Evolutionary conservation across 345 rosid species (phyloP), one percentile per base, ranked within the genome.

Genomic region (Fremontodendron californicum): DNA sequence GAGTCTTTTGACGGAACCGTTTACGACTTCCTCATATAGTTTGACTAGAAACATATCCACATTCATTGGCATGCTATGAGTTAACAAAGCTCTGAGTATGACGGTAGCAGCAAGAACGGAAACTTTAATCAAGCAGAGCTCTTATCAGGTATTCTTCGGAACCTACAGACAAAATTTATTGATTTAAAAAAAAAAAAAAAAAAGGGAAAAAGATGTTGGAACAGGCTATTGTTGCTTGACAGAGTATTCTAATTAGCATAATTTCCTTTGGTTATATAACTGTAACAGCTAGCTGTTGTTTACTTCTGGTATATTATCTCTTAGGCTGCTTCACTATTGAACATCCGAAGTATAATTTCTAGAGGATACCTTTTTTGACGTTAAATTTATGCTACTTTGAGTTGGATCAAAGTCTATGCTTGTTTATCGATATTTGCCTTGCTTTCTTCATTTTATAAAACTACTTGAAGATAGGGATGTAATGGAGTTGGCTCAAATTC

Each of bases 81-180:
- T 62, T 67, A 71, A 83, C 77, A 58, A 71, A 70, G 77, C 78
- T 49, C n/a, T 73, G 80, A 69, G 39, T 62, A 71, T 69, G 74
- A 51, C 62, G 27, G 25, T 54, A 75, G 66, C n/a, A n/a, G 76
- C 75, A 71, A 46, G 75, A 69, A 73, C 51, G 54, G 48, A 72
- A 52, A 15, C 39, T 58, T 58, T 78, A 33, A 46, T 77, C 65
- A 61, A 54, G 83, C 76, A 72, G 79, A 78, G 82, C 46, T 77
- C 51, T 78, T 37, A 61, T 79, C 69, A 79, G 81, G 80, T 70
- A 73, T 81, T 80, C 71, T 52, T 84, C 77, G 70, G 69, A 76
- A 71, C 48, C 73, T 13, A 71, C 63, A 52, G 19, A 67, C 73
- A 60, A 3, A 75, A 71, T 73, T 65, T 52, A 29, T 74, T 33